Conservation (phyloP, 2,329 filamentous ascomycete species). For the Phyllosticta capitalensis region DNA sequence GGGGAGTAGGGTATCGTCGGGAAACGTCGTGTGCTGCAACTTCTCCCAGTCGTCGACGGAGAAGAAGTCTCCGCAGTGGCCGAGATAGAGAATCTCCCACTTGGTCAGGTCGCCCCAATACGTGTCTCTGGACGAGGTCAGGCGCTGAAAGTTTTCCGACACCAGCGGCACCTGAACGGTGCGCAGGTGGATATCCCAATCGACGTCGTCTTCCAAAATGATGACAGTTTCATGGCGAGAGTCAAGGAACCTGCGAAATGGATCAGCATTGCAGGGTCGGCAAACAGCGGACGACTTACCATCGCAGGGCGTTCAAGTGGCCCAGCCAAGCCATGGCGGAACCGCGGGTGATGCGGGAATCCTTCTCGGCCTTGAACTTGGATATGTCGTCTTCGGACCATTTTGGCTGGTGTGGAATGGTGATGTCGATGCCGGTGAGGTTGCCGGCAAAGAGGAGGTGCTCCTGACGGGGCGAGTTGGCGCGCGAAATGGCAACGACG, state of each 20-base stretch:
- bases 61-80: constrained; percentile 32
- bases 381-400: constrained; percentile 29
- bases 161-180: constrained; percentile 24
- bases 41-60: constrained; percentile 13
- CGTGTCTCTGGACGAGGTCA: constrained; percentile 19
- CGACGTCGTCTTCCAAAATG: constrained; percentile 33
- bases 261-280: constrained; percentile 2
- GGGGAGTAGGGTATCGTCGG: constrained; percentile 22
- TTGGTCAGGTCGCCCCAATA: constrained; percentile 23
- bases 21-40: constrained; percentile 18
- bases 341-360: constrained; percentile 24
- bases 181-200: constrained; percentile 31
- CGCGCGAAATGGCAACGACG: constrained; percentile 29
- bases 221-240: constrained; percentile 24
- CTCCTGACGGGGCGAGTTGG: constrained; percentile 24
- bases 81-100: constrained; percentile 33
- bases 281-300: constrained; percentile 14
- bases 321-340: constrained; percentile 33
- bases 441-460: constrained; percentile 29
- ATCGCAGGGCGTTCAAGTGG: constrained; percentile 29
- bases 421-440: constrained; percentile 29
- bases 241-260: constrained; percentile 23
- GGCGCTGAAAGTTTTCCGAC: constrained; percentile 20
- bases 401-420: constrained; percentile 27
- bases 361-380: constrained; percentile 18